A percentile compares a stretch with the other conserved stretches of the same genome.
phyloP scores from a whole-genome alignment of 257 asterid genomes.

The Solanum pinnatisectum region DNA sequence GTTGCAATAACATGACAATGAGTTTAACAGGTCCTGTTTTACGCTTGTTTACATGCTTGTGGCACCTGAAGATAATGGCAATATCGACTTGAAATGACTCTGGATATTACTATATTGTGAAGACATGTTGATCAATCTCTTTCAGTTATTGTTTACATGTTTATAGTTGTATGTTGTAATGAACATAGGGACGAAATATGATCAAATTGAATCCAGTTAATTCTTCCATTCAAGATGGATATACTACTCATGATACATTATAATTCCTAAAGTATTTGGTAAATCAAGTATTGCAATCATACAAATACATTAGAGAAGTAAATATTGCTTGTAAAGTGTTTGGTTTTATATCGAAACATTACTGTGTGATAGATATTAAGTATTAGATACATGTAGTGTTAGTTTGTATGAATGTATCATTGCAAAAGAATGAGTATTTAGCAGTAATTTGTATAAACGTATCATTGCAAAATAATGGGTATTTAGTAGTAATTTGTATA shows the following conservation, averaged over 20 bases:
- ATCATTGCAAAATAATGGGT: no score
- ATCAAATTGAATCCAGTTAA: neutral
- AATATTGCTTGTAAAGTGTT: no score
- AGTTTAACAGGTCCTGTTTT: neutral
- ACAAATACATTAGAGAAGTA: no score
- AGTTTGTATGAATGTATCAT: no score
- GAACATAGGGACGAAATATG: neutral
- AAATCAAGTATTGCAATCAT: no score
- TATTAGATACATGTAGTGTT: no score
- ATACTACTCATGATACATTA: neutral
- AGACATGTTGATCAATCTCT: neutral
- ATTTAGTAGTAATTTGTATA: no score
- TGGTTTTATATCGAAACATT: no score
- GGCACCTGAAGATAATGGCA: neutral
- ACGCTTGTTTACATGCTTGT: neutral
- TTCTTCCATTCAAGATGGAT: neutral
- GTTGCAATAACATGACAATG: neutral
- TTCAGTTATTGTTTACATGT: neutral
- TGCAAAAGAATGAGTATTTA: no score
- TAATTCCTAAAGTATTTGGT: no score
- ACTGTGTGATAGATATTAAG: no score
- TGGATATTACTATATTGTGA: neutral
- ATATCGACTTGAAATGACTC: neutral
- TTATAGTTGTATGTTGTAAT: neutral
- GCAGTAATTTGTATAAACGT: no score